Percentiles rank a stretch among this genome's conserved stretches.
Evolutionary conservation across 805 yeast genomes (phyloP).

Genomic region (Sugiyamaella valdiviana): DNA sequence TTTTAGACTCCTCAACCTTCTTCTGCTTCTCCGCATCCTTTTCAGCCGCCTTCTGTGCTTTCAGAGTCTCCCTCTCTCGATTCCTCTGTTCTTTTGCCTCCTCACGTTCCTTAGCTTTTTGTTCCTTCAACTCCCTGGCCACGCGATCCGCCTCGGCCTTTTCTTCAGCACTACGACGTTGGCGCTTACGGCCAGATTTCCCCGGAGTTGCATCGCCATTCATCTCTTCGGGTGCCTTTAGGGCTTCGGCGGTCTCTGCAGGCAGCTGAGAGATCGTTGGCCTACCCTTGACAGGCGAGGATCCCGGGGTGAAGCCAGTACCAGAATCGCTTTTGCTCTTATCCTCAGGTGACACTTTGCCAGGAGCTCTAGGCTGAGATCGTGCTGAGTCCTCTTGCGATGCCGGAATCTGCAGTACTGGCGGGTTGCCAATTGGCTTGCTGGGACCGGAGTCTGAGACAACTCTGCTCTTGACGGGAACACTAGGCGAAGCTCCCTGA

Average conservation of each 20-base stretch:
- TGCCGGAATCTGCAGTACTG: not conserved
- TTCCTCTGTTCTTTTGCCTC: not conserved
- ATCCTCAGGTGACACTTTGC: not conserved
- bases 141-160: not conserved
- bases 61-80: not conserved
- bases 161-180: not conserved
- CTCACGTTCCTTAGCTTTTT: not conserved
- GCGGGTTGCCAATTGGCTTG: not conserved
- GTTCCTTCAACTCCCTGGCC: conserved; percentile 4
- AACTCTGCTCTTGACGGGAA: not conserved
- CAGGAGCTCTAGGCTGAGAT: not conserved
- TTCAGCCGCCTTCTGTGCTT: not conserved
- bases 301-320: not conserved
- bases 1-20: not conserved
- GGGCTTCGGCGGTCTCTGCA: not conserved
- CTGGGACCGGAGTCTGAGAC: not conserved
- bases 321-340: not conserved
- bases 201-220: not conserved
- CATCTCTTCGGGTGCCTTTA: not conserved
- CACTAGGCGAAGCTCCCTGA: not conserved
- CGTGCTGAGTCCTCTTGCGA: not conserved
- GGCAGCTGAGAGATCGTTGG: not conserved
- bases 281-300: not conserved
- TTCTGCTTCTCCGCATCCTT: not conserved
- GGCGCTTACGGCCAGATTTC: not conserved